phyloP scores from a whole-genome alignment of 208 protist species.

The Entamoeba invadens region DNA sequence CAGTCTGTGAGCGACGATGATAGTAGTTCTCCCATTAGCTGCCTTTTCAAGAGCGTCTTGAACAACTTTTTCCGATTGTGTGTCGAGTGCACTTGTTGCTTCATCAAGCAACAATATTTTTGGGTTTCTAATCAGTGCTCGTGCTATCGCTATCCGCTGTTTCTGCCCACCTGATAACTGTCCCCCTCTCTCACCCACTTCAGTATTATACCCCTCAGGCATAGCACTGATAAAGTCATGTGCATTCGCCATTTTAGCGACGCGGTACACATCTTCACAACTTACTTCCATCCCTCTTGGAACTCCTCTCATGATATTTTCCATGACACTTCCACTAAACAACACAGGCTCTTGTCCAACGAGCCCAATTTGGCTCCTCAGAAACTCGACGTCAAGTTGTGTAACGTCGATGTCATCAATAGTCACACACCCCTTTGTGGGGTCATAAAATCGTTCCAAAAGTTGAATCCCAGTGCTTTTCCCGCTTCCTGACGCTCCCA shows the following conservation, averaged over 20 bases:
- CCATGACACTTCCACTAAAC: conserved; percentile 43
- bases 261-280: neutral
- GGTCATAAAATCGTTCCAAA: neutral
- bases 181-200: neutral
- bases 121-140: conserved; percentile 50
- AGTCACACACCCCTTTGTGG: neutral
- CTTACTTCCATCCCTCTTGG: neutral
- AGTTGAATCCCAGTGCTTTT: neutral
- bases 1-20: conserved; percentile 73
- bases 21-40: conserved; percentile 57
- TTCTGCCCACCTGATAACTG: conserved; percentile 65
- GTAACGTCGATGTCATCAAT: neutral
- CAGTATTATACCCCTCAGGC: neutral
- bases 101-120: neutral
- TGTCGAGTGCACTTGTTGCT: neutral
- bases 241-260: neutral
- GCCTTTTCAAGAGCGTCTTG: conserved; percentile 57
- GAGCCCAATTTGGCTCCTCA: conserved; percentile 25
- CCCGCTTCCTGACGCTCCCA: neutral
- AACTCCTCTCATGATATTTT: neutral
- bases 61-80: conserved; percentile 31
- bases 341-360: conserved; percentile 79
- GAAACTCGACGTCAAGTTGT: neutral
- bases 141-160: conserved; percentile 71
- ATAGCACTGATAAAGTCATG: neutral